Conservation (phyloP, 768 basidiomycete genomes). For the Imleria badia region DNA sequence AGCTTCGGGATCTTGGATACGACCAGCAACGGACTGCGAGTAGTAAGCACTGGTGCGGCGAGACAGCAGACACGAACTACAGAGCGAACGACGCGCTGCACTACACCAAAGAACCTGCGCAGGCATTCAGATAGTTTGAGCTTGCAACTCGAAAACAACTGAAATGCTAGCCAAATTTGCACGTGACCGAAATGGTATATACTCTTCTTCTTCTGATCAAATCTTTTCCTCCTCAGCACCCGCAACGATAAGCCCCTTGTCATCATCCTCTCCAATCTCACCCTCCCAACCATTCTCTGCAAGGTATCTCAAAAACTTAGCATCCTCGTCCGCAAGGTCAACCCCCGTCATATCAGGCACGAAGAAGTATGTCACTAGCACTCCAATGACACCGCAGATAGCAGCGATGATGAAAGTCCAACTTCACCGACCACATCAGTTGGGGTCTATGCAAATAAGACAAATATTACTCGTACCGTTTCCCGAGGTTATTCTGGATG, state of each 20-base stretch:
- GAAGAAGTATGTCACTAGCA: slow-evolving; percentile 66
- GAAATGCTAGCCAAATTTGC: not conserved
- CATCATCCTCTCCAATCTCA: slow-evolving; percentile 56
- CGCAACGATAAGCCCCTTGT: slow-evolving; percentile 27
- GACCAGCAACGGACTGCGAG: slow-evolving; percentile 20
- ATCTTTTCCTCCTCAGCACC: slow-evolving; percentile 7
- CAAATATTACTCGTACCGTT: slow-evolving; percentile 40
- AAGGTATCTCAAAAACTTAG: slow-evolving; percentile 58
- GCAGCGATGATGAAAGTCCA: slow-evolving; percentile 72
- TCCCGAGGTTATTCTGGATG: slow-evolving; percentile 65
- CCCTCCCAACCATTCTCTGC: slow-evolving; percentile 66
- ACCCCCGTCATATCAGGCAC: slow-evolving; percentile 66
- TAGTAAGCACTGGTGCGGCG: slow-evolving; percentile 20
- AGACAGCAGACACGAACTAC: slow-evolving; percentile 15
- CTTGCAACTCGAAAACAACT: not conserved
- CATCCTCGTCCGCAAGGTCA: slow-evolving; percentile 67
- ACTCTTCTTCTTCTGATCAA: not conserved
- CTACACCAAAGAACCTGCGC: slow-evolving; percentile 15
- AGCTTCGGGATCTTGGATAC: slow-evolving; percentile 3
- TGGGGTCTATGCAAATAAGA: not conserved
- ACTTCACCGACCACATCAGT: slow-evolving; percentile 28
- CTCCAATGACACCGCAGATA: slow-evolving; percentile 62
- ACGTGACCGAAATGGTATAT: slow-evolving; percentile 14
- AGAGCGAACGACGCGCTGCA: slow-evolving; percentile 16
- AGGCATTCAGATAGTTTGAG: slow-evolving; percentile 18